Base-by-base conservation (phyloP, 345 rosid species). In the Pistacia atlantica region DNA sequence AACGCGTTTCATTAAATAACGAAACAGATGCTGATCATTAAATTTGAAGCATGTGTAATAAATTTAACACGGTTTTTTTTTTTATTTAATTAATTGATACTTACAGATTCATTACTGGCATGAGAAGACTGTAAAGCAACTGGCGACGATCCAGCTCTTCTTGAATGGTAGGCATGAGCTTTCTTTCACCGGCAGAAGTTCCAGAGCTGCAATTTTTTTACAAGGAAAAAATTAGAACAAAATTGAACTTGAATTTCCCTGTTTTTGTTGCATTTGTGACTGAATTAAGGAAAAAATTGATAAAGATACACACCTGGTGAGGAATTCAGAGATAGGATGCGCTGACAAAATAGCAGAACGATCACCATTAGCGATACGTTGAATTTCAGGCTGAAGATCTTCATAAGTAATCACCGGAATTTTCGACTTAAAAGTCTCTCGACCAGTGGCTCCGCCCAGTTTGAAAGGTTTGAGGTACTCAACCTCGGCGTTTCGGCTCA, bases 31-130 rank as follows among this genome's bases (percentile, higher is more conserved):
- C 69, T 51, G 38, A 56, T 68, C 45, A 51, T 68, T 8, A 56
- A 51, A 51, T 56, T 49, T 68, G 33, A 68, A 68, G 59, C 72
- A 51, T 56, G 45, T 49, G 59, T 25, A 28, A 68, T 28, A 51
- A 51, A 68, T 73, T 56, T 16, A 8, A 13, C 20, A 56, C 13
- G 35, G 52, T 1, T 8, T 18, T 45, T 16, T 13, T 48, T 17
- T 60, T 2, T 13, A 35, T 25, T 25, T 25, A 48, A 8, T 31
- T 75, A 35, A 37, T 49, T 25, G 67, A 63, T 56, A 86, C 95
- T 79, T 84, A 96, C 97, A 96, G 89, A 86, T 96, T 96, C 99
- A 96, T 96, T 31, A 96, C 98, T 25, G 99, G 99, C 95, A 90
- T 90, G 69, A 96, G 93, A 42, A 96, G 93, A 80, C 97, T 93